phyloP scores from a whole-genome alignment of 805 yeast species.

The Myxozyma neglecta region DNA sequence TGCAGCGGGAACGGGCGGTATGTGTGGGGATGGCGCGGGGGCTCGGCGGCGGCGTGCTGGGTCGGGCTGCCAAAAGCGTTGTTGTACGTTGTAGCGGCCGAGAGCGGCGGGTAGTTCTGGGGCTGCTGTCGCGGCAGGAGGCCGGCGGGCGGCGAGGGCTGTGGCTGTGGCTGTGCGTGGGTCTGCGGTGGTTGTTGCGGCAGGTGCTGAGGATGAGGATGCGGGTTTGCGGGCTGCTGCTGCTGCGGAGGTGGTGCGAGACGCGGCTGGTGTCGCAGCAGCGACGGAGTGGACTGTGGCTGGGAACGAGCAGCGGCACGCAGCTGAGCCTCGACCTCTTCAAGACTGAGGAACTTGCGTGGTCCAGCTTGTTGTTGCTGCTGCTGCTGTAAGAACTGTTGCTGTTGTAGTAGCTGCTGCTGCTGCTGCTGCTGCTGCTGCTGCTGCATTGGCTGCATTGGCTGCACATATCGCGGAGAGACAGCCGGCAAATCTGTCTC shows the following conservation, averaged over 20 bases:
- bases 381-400: not conserved
- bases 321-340: conserved; percentile 81
- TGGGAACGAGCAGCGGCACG: conserved; percentile 41
- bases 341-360: conserved; percentile 64
- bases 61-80: too few relatives aligned
- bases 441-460: not conserved
- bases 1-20: not conserved
- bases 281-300: conserved; percentile 18
- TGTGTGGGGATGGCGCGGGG: too few relatives aligned
- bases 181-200: conserved; percentile 2
- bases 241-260: not conserved
- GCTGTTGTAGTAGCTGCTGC: not conserved
- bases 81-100: too few relatives aligned
- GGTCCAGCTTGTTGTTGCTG: conserved; percentile 30
- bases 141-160: too few relatives aligned
- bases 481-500: conserved; percentile 39
- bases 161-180: too few relatives aligned
- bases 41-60: too few relatives aligned
- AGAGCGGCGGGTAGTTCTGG: too few relatives aligned
- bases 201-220: not conserved
- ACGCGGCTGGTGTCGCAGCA: not conserved
- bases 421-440: conserved; percentile 12
- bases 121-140: too few relatives aligned
- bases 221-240: not conserved
- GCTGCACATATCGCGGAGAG: conserved; percentile 13